Percentiles rank a stretch among this genome's conserved stretches.
phyloP scores from a whole-genome alignment of 2,329 filamentous ascomycete species.

The Fusarium pininemorale region DNA sequence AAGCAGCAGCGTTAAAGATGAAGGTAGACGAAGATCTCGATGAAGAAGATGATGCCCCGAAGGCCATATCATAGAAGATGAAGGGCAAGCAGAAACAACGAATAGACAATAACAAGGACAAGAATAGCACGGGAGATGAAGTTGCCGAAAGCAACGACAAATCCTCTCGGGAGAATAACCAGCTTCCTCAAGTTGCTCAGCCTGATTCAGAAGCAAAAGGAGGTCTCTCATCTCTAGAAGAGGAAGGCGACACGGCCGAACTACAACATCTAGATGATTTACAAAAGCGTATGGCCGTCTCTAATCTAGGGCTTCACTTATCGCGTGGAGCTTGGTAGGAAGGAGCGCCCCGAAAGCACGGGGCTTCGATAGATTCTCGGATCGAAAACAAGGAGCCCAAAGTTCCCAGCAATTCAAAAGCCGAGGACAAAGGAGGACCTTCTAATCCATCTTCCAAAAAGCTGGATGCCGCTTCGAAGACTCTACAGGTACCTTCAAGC shows the following conservation, averaged over 20 bases:
- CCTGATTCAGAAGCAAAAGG: neutral
- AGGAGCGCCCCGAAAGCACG: neutral
- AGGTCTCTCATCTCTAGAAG: neutral
- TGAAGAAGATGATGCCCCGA: constrained; percentile 49
- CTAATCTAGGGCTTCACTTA: neutral
- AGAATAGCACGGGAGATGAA: neutral
- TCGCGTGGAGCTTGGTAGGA: neutral
- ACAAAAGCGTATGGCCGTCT: neutral
- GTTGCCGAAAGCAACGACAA: neutral
- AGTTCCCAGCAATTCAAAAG: neutral
- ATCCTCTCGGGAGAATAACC: neutral
- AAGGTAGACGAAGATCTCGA: constrained; percentile 52
- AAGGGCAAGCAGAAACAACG: constrained; percentile 1
- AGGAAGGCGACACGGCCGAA: neutral
- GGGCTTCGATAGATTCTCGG: neutral
- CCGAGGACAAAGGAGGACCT: neutral
- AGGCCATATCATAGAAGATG: constrained; percentile 47
- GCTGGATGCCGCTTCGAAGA: neutral
- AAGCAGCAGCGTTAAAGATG: constrained; percentile 61
- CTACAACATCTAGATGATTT: neutral
- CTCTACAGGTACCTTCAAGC: neutral
- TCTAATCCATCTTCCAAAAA: neutral
- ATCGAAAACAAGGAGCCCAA: neutral
- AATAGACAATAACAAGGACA: neutral
- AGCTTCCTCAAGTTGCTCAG: neutral